These are phyloP conservation scores for Cetraspora pellucida DNA, from an alignment of 192 early-diverging fungal genomes.

Conservation along the genomic window DNA sequence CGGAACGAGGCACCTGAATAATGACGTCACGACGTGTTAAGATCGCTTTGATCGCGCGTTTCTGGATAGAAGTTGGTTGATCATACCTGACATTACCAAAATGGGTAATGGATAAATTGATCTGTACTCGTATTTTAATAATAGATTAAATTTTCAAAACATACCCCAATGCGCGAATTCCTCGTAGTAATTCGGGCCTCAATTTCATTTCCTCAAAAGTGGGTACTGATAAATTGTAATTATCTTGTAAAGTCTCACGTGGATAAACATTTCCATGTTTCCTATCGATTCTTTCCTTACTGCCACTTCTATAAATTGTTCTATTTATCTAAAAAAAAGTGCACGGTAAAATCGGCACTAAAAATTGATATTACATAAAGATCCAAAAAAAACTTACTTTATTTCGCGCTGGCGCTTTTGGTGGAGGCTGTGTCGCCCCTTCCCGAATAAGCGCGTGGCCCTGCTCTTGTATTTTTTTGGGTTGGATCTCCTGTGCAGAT, in stretches of 20 bases:
- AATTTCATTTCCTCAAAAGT: conserved; percentile 33
- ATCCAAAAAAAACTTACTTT: background rate
- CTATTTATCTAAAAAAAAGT: background rate
- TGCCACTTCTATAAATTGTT: background rate
- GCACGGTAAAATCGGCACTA: background rate
- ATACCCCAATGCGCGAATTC: conserved; percentile 21
- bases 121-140: background rate
- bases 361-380: background rate
- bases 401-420: background rate
- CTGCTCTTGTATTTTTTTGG: background rate
- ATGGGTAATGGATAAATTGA: background rate
- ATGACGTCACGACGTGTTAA: conserved; percentile 7
- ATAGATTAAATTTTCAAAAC: background rate
- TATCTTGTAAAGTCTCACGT: conserved; percentile 19
- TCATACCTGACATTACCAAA: background rate
- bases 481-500: background rate
- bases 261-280: background rate
- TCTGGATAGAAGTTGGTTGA: conserved; percentile 20
- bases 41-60: conserved; percentile 11
- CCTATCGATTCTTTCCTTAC: background rate
- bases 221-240: background rate
- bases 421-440: background rate
- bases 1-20: conserved; percentile 22
- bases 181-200: conserved; percentile 1
- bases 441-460: background rate